Conservation (phyloP, 352 stramenopile genomes). For the Phytopythium vexans region DNA sequence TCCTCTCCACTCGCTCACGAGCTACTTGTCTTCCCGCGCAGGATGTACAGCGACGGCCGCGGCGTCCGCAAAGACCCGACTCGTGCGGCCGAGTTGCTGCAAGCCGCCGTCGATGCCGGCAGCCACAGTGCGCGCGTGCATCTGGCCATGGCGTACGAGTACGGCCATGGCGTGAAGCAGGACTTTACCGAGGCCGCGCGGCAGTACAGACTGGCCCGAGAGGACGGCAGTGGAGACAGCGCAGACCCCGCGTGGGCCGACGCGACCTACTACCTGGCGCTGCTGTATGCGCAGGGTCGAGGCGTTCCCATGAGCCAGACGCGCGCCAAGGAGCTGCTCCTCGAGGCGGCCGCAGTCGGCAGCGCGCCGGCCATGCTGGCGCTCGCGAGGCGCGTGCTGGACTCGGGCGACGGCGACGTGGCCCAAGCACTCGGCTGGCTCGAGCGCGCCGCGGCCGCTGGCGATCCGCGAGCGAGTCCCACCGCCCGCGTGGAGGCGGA, state of each 20-base stretch:
- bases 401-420: conserved; percentile 42
- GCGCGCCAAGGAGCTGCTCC: conserved; percentile 30
- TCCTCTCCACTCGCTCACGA: not conserved
- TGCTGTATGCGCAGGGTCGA: conserved; percentile 43
- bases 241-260: conserved; percentile 11
- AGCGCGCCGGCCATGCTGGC: conserved; percentile 48
- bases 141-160: conserved; percentile 50
- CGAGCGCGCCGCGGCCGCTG: conserved; percentile 21
- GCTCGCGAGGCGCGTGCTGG: conserved; percentile 32
- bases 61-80: conserved; percentile 25
- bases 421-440: conserved; percentile 45
- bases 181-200: conserved; percentile 30
- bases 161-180: conserved; percentile 34
- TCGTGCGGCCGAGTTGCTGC: conserved; percentile 29
- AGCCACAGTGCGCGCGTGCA: conserved; percentile 32
- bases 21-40: conserved; percentile 7
- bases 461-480: conserved; percentile 27
- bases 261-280: conserved; percentile 50
- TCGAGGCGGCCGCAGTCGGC: conserved; percentile 28
- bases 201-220: conserved; percentile 25
- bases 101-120: conserved; percentile 15
- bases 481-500: conserved; percentile 15
- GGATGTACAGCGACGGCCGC: conserved; percentile 38
- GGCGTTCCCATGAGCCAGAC: conserved; percentile 34
- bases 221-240: conserved; percentile 12